Base-by-base conservation (phyloP, 371 early-diverging fungal genomes). In the Apophysomyces variabilis region DNA sequence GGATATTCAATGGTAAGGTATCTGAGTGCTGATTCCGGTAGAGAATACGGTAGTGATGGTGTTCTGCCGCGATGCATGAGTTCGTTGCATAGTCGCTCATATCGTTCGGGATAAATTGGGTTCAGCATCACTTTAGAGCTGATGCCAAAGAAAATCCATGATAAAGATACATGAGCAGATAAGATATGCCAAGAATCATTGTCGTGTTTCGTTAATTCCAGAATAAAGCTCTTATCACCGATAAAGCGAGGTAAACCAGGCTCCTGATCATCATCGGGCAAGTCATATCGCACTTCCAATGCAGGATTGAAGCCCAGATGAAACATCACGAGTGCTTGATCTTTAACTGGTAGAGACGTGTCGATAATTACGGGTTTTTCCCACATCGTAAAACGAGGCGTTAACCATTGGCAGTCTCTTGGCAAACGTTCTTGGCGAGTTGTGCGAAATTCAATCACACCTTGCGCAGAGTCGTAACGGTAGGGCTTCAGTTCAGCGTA, bases 281-380 rank as follows among this genome's bases (percentile, higher is more conserved):
- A 41, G 80, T 73, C 72, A 60, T 82, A 82, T 0, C 65, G 45
- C 13, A 74, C 69, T 60, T 79, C 79, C 8, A 74, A 67, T 11
- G 73, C 68, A 13, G 82, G 77, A 36, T 82, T 79, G 60, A 79
- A 82, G 0, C 66, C 58, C 37, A 74, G 56, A 47, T 82, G 82
- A 50, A 79, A 79, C 0, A 70, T 32, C 16, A 75, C 66, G 32
- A 71, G 64, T 8, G 74, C 82, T 50, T 74, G 72, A 8, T 82
- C 79, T 57, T 73, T 65, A 13, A 60, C 41, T 41, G 41, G 41
- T 8, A 41, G 5, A 11, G 41, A 8, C 41, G 41, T 8, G 13
- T 41, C 41, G 13, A 41, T 13, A 1, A 13, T 13, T 11, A 13
- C 41, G 2, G 41, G 8, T 13, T 41, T 41, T 13, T 41, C 13